Base-by-base conservation (phyloP, 2,329 filamentous ascomycete species). In the Fusarium dlaminii region DNA sequence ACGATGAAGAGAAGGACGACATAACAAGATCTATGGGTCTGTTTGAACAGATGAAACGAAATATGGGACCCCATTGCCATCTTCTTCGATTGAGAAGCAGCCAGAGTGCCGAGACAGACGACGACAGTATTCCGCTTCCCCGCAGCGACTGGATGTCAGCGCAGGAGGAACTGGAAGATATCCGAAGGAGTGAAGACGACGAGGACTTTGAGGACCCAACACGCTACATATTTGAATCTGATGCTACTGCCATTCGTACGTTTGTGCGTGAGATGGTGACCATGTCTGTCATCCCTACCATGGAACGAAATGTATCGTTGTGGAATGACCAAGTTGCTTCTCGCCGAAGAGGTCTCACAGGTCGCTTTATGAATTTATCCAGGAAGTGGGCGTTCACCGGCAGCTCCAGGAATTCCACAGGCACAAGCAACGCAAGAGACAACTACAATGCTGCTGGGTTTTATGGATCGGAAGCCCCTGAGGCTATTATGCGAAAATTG, bases 241-340 rank as follows among this genome's bases (percentile, higher is more conserved):
- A 99, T 82, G 92, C 93, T 3, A 94, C 93, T 12, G 94, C 95
- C 22, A 93, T 99, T 69, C 92, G 92, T 60, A 93, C 93, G 0
- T 97, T 99, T 81, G 90, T 98, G 68, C 92, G 96, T 37, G 97
- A 99, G 81, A 94, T 99, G 87, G 94, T 98, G 13, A 96, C 93
- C 3, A 96, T 98, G 81, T 98, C 96, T 4, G 91, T 99, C 59
- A 88, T 99, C 64, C 96, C 97, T 3, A 95, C 94, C 45, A 99
- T 99, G 97, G 96, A 99, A 83, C 92, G 96, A 63, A 92, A 93
- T 74, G 90, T 97, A 17, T 92, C 94, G 11, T 87, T 95, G 10
- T 99, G 96, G 97, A 99, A 99, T 79, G 96, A 99, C 78, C 96
- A 98, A 82, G 93, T 98, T 32, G 95, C 96, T 22, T 98, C 97